Evolutionary conservation across 2,329 filamentous ascomycete genomes (phyloP).

Genomic region (Claviceps arundinis): DNA sequence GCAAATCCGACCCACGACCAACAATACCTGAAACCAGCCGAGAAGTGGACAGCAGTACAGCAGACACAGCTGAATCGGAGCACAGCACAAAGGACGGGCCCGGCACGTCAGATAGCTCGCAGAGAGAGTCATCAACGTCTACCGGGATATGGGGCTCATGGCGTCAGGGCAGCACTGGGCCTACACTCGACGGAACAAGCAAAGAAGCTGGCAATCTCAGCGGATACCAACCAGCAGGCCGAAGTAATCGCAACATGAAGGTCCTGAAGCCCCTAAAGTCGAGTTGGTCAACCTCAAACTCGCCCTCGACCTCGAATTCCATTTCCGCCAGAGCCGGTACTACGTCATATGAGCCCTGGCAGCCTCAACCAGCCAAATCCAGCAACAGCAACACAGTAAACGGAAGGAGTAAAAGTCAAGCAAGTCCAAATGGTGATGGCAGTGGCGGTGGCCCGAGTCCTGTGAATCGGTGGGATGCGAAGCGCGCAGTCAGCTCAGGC

Average conservation of each 20-base stretch:
- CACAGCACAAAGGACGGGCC: constrained; percentile 16
- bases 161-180: constrained; percentile 42
- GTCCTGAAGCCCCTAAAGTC: constrained; percentile 70
- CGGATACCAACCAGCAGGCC: constrained; percentile 56
- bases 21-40: constrained; percentile 30
- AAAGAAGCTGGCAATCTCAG: constrained; percentile 42
- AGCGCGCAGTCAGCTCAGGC: constrained; percentile 33
- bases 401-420: constrained; percentile 41
- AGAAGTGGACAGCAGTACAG: constrained; percentile 27
- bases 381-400: constrained; percentile 23
- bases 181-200: constrained; percentile 37
- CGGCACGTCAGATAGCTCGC: constrained; percentile 14
- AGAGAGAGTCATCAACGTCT: constrained; percentile 35
- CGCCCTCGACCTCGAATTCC: constrained; percentile 51
- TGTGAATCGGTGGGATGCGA: constrained; percentile 38
- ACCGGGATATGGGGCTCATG: constrained; percentile 57
- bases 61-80: constrained; percentile 12
- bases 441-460: constrained; percentile 7
- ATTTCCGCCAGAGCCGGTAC: constrained; percentile 34
- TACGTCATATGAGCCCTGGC: constrained; percentile 33
- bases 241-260: constrained; percentile 65
- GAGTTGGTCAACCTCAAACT: too few relatives aligned
- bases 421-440: constrained; percentile 15
- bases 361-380: constrained; percentile 27
- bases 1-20: constrained; percentile 21